phyloP scores from a whole-genome alignment of 345 rosid genomes.

The Pistacia atlantica region DNA sequence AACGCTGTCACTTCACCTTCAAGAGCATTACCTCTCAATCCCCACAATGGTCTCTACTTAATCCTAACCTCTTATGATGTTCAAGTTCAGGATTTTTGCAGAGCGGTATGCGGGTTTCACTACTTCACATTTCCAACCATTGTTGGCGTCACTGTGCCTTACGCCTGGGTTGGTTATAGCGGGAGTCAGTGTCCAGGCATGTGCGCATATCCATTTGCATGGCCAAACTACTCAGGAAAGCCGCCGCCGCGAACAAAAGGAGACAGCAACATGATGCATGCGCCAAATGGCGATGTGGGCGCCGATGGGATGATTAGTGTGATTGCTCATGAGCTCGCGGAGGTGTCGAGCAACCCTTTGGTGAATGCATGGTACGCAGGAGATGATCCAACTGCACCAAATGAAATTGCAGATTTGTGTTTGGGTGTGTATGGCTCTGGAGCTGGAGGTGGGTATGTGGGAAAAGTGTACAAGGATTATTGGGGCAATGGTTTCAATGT shows the following conservation, averaged over 20 bases:
- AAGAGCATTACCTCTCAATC: conserved; percentile 45
- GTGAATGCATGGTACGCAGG: conserved; percentile 73
- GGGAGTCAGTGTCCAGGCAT: conserved; percentile 59
- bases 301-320: conserved; percentile 69
- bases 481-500: conserved; percentile 59
- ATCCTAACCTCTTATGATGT: conserved; percentile 57
- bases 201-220: conserved; percentile 67
- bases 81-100: conserved; percentile 65
- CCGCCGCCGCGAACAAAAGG: conserved; percentile 35
- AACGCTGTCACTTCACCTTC: conserved; percentile 34
- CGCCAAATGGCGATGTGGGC: conserved; percentile 62
- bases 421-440: conserved; percentile 62
- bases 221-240: conserved; percentile 44
- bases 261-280: conserved; percentile 41
- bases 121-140: conserved; percentile 61
- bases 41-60: conserved; percentile 51
- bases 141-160: conserved; percentile 56
- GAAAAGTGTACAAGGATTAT: conserved; percentile 43
- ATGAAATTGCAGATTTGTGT: conserved; percentile 67
- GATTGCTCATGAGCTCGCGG: conserved; percentile 67
- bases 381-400: conserved; percentile 55
- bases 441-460: conserved; percentile 61
- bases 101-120: conserved; percentile 69
- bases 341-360: conserved; percentile 56
- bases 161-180: conserved; percentile 67